Percentiles rank a stretch among this genome's conserved stretches.
phyloP scores from a whole-genome alignment of 192 early-diverging fungal species.

The Haplosporangium gracile region DNA sequence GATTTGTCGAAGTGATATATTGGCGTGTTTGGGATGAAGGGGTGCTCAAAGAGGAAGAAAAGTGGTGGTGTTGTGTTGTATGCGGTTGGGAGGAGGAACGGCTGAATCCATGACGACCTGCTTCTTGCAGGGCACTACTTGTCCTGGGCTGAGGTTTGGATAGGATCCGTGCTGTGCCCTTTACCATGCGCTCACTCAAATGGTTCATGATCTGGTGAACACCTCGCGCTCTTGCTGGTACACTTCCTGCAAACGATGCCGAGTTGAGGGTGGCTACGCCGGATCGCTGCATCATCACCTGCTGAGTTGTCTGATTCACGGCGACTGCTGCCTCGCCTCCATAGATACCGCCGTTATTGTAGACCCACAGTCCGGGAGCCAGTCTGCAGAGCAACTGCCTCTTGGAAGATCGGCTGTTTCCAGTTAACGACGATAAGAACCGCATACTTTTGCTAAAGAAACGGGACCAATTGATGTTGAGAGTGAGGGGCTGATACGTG shows the following conservation, averaged over 20 bases:
- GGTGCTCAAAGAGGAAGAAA: not conserved
- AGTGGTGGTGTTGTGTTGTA: not conserved
- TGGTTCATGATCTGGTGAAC: constrained; percentile 30
- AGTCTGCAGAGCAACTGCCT: constrained; percentile 41
- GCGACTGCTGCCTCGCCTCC: constrained; percentile 50
- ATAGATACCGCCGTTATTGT: constrained; percentile 50
- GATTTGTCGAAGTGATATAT: not conserved
- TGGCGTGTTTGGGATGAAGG: not conserved
- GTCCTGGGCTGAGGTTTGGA: constrained; percentile 33
- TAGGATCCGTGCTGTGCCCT: constrained; percentile 32
- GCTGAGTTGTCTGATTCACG: constrained; percentile 53
- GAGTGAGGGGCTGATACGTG: not conserved
- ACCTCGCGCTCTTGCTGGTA: constrained; percentile 8
- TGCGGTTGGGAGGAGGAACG: not conserved
- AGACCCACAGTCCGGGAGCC: constrained; percentile 49
- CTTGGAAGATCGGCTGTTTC: constrained; percentile 23
- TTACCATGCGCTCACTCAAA: constrained; percentile 37
- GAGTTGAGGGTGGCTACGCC: constrained; percentile 16
- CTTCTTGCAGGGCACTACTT: constrained; percentile 15
- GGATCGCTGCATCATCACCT: constrained; percentile 48
- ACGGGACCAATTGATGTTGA: not conserved
- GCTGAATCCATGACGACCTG: constrained; percentile 14
- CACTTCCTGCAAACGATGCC: not conserved
- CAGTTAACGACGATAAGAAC: constrained; percentile 28
- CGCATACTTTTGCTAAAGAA: constrained; percentile 10